Evolutionary conservation across 176 grass and related monocot species (phyloP).

Genomic region (Pontederia paniculata): DNA sequence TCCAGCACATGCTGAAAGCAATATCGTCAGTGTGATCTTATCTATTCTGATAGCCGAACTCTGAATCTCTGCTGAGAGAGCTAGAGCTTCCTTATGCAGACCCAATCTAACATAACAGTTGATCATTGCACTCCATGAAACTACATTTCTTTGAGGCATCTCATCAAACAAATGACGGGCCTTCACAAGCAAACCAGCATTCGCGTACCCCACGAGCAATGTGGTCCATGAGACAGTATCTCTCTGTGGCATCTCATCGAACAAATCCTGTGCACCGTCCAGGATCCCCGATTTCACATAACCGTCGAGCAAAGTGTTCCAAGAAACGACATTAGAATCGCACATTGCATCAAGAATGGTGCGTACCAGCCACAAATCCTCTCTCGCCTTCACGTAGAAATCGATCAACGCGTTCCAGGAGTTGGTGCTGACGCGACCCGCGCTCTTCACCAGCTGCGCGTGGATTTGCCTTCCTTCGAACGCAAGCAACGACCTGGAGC

Average conservation of each 20-base stretch:
- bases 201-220: constrained; percentile 2
- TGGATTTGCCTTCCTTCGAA: too few relatives aligned
- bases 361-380: too few relatives aligned
- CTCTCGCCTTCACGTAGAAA: too few relatives aligned
- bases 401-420: too few relatives aligned
- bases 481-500: too few relatives aligned
- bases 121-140: constrained; percentile 8
- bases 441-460: too few relatives aligned
- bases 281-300: constrained; percentile 4
- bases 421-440: too few relatives aligned
- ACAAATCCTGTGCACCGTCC: neutral
- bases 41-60: neutral
- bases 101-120: neutral
- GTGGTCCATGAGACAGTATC: constrained; percentile 11
- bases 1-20: constrained; percentile 10
- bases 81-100: neutral
- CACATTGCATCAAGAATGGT: neutral
- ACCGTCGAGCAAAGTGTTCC: constrained; percentile 10
- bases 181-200: neutral
- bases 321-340: constrained; percentile 5
- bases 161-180: neutral
- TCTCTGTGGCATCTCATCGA: neutral
- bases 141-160: constrained; percentile 16
- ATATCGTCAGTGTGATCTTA: constrained; percentile 12
- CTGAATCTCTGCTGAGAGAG: constrained; percentile 1